A percentile compares a stretch with the other conserved stretches of the same genome.
Evolutionary conservation across 768 basidiomycete species (phyloP).

Genomic region (Boletus rex-veris): DNA sequence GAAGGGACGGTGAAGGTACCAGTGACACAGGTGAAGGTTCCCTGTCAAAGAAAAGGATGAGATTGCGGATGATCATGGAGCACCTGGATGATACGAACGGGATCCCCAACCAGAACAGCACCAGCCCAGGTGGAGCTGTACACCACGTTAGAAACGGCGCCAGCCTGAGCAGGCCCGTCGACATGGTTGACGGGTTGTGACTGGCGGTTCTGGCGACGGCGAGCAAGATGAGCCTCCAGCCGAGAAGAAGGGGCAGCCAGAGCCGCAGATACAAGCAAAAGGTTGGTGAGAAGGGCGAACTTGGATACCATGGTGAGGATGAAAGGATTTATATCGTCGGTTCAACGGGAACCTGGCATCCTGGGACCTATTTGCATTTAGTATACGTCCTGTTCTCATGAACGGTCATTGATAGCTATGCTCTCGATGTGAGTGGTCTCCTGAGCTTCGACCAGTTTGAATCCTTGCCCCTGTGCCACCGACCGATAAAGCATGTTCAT

Average conservation of each 20-base stretch:
- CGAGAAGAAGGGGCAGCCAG: conserved; percentile 18
- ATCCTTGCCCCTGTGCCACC: too few relatives aligned
- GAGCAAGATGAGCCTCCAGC: conserved; percentile 9
- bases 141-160: conserved; percentile 1
- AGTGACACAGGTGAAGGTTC: conserved; percentile 17
- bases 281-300: conserved; percentile 8
- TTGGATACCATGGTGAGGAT: conserved; percentile 18
- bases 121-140: conserved; percentile 22
- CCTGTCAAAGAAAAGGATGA: conserved; percentile 7
- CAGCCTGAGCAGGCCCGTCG: background rate
- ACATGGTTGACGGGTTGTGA: conserved; percentile 5
- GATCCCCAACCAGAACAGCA: conserved; percentile 8
- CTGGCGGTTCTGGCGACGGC: conserved; percentile 12
- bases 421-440: too few relatives aligned
- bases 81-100: conserved; percentile 2
- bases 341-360: background rate
- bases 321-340: background rate
- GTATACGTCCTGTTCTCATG: too few relatives aligned
- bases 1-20: conserved; percentile 15
- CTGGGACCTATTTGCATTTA: too few relatives aligned
- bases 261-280: conserved; percentile 18
- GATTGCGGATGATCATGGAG: background rate
- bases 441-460: too few relatives aligned
- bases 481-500: too few relatives aligned
- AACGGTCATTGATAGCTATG: too few relatives aligned